These are phyloP conservation scores for Murraya paniculata DNA, from an alignment of 345 rosid species.

Conservation along the genomic window DNA sequence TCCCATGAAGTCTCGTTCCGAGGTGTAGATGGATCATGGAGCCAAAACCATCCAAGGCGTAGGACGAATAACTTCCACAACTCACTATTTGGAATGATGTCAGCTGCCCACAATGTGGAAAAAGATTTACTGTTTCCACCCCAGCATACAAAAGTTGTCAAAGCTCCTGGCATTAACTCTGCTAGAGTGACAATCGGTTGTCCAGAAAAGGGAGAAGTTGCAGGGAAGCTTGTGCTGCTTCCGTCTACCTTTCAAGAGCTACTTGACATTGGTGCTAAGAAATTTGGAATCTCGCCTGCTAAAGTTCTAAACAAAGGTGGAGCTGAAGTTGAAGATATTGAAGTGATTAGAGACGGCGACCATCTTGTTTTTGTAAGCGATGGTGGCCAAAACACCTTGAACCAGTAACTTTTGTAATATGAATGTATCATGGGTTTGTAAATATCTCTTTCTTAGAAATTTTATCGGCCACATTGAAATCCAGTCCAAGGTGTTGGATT, in stretches of 20 bases:
- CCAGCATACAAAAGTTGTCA: slow-evolving; percentile 12
- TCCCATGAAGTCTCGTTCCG: slow-evolving; percentile 23
- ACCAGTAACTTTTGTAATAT: not conserved
- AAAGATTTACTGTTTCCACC: slow-evolving; percentile 33
- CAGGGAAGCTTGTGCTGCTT: slow-evolving; percentile 60
- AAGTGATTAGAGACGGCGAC: slow-evolving; percentile 79
- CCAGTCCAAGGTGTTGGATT: slow-evolving; percentile 5
- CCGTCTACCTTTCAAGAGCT: slow-evolving; percentile 62
- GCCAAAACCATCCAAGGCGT: slow-evolving; percentile 48
- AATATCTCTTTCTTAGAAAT: not conserved
- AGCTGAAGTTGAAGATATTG: slow-evolving; percentile 71
- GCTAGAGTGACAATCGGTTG: slow-evolving; percentile 70
- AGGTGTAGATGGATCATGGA: slow-evolving; percentile 43
- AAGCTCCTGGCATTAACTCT: slow-evolving; percentile 12
- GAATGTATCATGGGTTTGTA: not conserved
- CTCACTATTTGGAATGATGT: slow-evolving; percentile 74
- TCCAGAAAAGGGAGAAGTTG: slow-evolving; percentile 42
- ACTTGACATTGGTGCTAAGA: slow-evolving; percentile 53
- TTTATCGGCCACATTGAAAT: not conserved
- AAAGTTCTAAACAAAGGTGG: slow-evolving; percentile 51
- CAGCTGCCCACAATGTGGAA: slow-evolving; percentile 45
- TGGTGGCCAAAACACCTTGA: slow-evolving; percentile 6
- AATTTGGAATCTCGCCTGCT: slow-evolving; percentile 45
- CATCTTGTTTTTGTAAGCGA: slow-evolving; percentile 53
- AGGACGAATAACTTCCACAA: slow-evolving; percentile 62